Conservation (phyloP, 1,139 yeast species). For the Suhomyces guaymorum region DNA sequence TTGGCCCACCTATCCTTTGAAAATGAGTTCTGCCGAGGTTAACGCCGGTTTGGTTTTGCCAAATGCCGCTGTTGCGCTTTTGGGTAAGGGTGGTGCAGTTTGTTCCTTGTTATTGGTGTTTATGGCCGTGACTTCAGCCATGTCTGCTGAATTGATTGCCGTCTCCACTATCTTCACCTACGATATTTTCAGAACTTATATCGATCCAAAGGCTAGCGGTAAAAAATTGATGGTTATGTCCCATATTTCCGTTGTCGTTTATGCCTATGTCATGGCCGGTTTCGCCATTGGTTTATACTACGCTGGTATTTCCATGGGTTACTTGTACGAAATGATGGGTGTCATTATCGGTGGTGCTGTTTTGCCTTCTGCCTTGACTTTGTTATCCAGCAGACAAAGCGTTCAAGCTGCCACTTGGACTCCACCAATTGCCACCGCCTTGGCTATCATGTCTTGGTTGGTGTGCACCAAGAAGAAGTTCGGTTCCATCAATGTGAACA, state of each 20-base stretch:
- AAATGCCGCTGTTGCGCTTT: conserved; percentile 26
- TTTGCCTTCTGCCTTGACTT: conserved; percentile 68
- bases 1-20: conserved; percentile 34
- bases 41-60: conserved; percentile 32
- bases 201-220: conserved; percentile 28
- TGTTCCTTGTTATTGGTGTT: conserved; percentile 29
- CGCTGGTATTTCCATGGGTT: conserved; percentile 51
- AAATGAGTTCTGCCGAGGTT: conserved; percentile 27
- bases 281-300: conserved; percentile 34
- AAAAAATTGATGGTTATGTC: conserved; percentile 29
- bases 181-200: conserved; percentile 32
- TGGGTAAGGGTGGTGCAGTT: conserved; percentile 34
- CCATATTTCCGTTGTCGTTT: conserved; percentile 30
- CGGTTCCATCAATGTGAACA: conserved; percentile 57
- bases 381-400: conserved; percentile 70
- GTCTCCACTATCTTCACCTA: conserved; percentile 33
- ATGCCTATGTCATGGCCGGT: conserved; percentile 33
- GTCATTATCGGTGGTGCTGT: conserved; percentile 85
- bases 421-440: conserved; percentile 61
- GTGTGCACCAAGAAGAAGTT: conserved; percentile 55
- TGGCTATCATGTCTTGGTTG: conserved; percentile 69
- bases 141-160: conserved; percentile 34
- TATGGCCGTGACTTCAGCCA: conserved; percentile 35
- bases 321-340: conserved; percentile 84
- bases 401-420: conserved; percentile 57